Conservation (phyloP, 2,329 filamentous ascomycete genomes). For the Trichoderma oligosporum region DNA sequence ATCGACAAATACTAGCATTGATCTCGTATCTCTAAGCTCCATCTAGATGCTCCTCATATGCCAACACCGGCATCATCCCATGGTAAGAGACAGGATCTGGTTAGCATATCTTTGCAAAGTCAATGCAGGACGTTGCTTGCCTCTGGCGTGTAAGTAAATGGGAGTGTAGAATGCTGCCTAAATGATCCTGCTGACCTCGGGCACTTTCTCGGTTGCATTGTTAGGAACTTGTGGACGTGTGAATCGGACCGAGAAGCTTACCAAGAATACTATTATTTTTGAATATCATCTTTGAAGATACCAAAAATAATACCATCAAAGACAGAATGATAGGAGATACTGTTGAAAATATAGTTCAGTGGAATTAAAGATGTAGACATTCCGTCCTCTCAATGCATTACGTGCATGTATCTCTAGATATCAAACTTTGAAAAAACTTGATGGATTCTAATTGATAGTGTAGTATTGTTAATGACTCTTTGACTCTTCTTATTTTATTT, state of each 20-base stretch:
- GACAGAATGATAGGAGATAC: too few species aligned
- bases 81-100: background rate
- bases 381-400: too few species aligned
- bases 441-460: too few species aligned
- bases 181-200: background rate
- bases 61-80: background rate
- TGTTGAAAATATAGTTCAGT: too few species aligned
- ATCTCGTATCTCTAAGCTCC: background rate
- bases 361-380: too few species aligned
- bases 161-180: background rate
- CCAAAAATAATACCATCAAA: too few species aligned
- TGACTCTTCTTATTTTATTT: too few species aligned
- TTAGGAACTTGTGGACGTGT: background rate
- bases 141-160: background rate
- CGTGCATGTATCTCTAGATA: too few species aligned
- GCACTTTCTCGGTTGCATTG: conserved; percentile 5
- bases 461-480: too few species aligned
- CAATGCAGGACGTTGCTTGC: background rate
- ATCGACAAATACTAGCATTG: background rate
- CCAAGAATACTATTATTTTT: background rate
- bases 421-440: too few species aligned
- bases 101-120: background rate
- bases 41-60: background rate
- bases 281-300: too few species aligned
- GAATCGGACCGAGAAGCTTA: conserved; percentile 2